Conservation (phyloP, 2,329 filamentous ascomycete genomes). For the Verticillium dahliae region DNA sequence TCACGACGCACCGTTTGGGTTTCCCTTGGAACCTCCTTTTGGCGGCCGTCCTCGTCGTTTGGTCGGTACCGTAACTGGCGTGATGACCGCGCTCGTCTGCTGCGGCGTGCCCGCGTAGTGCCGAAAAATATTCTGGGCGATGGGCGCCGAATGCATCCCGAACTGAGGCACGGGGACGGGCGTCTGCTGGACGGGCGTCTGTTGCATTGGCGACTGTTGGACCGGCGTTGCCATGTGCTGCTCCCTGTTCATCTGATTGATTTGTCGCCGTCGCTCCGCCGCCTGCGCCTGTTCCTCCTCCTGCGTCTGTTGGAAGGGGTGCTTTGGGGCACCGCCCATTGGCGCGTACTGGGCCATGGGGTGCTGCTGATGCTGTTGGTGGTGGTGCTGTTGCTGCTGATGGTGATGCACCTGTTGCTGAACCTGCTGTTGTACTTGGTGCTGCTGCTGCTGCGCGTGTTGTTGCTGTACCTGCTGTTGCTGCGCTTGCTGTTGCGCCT, state of each 20-base stretch:
- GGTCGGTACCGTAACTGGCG: conserved; percentile 2
- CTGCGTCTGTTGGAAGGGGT: conserved; percentile 9
- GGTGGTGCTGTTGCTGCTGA: conserved; percentile 4
- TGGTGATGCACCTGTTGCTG: conserved; percentile 5
- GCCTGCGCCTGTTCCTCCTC: conserved; percentile 13
- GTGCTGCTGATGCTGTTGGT: conserved; percentile 1
- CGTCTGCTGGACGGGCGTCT: conserved; percentile 10
- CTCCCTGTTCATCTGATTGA: not conserved
- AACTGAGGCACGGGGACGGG: conserved; percentile 12
- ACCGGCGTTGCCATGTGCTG: conserved; percentile 1
- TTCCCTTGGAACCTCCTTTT: conserved; percentile 4
- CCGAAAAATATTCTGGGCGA: conserved; percentile 6
- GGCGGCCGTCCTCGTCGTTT: conserved; percentile 12
- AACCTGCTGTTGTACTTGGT: conserved; percentile 5
- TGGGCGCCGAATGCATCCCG: conserved; percentile 8
- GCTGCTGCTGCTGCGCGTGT: not conserved
- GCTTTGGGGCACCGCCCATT: conserved; percentile 10
- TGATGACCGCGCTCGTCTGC: conserved; percentile 1
- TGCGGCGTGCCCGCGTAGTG: conserved; percentile 8
- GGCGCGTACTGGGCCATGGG: conserved; percentile 6
- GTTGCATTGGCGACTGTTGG: conserved; percentile 5
- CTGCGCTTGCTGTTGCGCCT: conserved; percentile 1
- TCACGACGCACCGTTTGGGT: not conserved
- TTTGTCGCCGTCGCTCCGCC: conserved; percentile 6
- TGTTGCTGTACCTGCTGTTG: conserved; percentile 1